A percentile compares a stretch with the other conserved stretches of the same genome.
phyloP scores from a whole-genome alignment of 257 asterid species.

The Rubia yunnanensis region DNA sequence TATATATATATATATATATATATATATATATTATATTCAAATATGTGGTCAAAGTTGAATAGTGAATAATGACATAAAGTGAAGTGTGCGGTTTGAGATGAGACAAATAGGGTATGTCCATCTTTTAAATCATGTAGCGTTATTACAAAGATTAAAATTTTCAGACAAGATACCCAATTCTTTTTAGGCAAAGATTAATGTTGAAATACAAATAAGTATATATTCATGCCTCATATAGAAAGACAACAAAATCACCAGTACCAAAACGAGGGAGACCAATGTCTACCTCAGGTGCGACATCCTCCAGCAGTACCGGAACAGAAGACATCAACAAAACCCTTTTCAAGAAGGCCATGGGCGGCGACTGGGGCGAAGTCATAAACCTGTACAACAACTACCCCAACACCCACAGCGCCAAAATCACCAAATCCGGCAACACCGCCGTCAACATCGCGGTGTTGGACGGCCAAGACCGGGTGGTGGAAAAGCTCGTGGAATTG shows the following conservation, averaged over 20 bases:
- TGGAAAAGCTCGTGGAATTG: not conserved
- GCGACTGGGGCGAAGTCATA: not conserved
- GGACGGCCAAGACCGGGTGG: not conserved
- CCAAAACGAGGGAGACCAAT: not conserved
- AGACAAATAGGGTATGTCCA: no score
- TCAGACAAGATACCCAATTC: no score
- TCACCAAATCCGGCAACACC: constrained; percentile 9
- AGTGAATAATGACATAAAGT: no score
- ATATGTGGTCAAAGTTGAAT: no score
- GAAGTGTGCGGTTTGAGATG: no score
- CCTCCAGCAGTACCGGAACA: not conserved
- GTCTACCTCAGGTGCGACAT: not conserved
- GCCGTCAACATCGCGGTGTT: constrained; percentile 10
- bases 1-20: no score
- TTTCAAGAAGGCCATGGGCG: constrained; percentile 15
- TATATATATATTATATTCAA: no score
- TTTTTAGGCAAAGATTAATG: no score
- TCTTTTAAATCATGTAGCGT: no score
- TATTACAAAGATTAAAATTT: no score
- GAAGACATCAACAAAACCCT: constrained; percentile 5
- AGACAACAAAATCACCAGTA: not conserved
- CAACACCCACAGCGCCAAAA: not conserved
- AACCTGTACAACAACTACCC: not conserved
- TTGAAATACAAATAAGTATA: no score
- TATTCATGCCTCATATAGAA: no score